A percentile compares a stretch with the other conserved stretches of the same genome.
These are phyloP conservation scores for Pythium dissimile DNA, from an alignment of 352 stramenopile genomes.

Conservation along the genomic window DNA sequence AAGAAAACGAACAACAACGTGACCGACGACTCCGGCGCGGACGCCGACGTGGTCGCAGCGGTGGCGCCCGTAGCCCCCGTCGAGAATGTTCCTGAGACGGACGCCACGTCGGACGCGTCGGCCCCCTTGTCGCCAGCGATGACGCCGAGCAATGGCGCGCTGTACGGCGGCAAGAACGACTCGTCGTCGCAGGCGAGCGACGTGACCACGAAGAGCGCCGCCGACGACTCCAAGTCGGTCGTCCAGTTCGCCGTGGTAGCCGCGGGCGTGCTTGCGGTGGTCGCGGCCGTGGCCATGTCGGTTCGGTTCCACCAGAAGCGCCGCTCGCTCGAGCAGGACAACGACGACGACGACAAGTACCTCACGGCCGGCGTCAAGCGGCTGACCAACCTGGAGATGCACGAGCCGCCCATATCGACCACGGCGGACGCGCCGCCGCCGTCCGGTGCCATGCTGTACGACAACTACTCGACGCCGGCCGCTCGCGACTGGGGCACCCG, in stretches of 20 bases:
- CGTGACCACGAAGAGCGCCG: not conserved
- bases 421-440: not conserved
- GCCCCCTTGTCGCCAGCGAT: not conserved
- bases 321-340: conserved; percentile 1
- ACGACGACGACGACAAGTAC: conserved; percentile 20
- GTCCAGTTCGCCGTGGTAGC: conserved; percentile 12
- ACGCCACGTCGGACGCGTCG: not conserved
- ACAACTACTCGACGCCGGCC: conserved; percentile 12
- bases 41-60: not conserved
- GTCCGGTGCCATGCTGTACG: not conserved
- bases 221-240: not conserved
- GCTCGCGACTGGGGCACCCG: not conserved
- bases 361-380: conserved; percentile 7
- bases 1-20: not conserved
- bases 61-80: not conserved
- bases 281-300: conserved; percentile 7
- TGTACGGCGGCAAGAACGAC: conserved; percentile 3
- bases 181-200: not conserved
- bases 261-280: conserved; percentile 9
- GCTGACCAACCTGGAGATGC: conserved; percentile 1
- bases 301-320: conserved; percentile 10
- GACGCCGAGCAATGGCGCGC: not conserved
- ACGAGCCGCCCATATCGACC: not conserved
- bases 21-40: not conserved
- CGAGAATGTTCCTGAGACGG: not conserved